Percentiles rank a stretch among this genome's conserved stretches.
Evolutionary conservation across 2,329 filamentous ascomycete species (phyloP).

Genomic region (Fusarium equiseti): DNA sequence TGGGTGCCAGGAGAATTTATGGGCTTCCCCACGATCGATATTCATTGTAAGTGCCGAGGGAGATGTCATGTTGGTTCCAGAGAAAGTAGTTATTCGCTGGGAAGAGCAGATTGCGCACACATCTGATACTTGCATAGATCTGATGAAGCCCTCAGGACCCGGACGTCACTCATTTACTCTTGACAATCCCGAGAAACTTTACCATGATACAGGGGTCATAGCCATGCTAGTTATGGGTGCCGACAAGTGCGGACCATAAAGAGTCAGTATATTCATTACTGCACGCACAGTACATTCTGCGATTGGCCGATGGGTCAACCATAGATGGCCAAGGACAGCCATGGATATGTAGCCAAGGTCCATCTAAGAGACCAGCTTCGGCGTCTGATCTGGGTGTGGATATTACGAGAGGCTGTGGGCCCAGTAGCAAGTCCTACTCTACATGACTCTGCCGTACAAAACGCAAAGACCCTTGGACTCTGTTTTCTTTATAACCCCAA

Average conservation of each 20-base stretch:
- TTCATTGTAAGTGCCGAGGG: neutral
- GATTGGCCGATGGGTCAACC: constrained; percentile 18
- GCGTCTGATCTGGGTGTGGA: constrained; percentile 26
- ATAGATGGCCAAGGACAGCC: constrained; percentile 9
- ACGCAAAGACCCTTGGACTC: constrained; percentile 4
- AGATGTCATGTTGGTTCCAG: neutral
- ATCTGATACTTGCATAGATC: neutral
- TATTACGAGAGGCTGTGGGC: constrained; percentile 26
- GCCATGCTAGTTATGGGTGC: neutral
- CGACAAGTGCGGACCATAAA: constrained; percentile 9
- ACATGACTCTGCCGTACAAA: constrained; percentile 38
- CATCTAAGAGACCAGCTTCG: constrained; percentile 8
- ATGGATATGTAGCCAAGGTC: constrained; percentile 14
- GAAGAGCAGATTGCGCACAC: neutral
- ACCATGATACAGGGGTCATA: constrained; percentile 21
- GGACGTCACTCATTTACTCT: neutral
- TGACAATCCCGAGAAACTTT: constrained; percentile 1
- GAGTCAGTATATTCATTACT: constrained; percentile 10
- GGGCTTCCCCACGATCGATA: constrained; percentile 15
- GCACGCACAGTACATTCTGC: constrained; percentile 1
- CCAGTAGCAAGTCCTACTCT: constrained; percentile 23
- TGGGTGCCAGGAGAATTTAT: constrained; percentile 19
- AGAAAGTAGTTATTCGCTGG: neutral
- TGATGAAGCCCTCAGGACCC: neutral
- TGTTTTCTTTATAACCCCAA: constrained; percentile 37